Evolutionary conservation across 192 early-diverging fungal genomes (phyloP), one percentile per base, ranked within the genome.

Genomic region (Backusella westeae): DNA sequence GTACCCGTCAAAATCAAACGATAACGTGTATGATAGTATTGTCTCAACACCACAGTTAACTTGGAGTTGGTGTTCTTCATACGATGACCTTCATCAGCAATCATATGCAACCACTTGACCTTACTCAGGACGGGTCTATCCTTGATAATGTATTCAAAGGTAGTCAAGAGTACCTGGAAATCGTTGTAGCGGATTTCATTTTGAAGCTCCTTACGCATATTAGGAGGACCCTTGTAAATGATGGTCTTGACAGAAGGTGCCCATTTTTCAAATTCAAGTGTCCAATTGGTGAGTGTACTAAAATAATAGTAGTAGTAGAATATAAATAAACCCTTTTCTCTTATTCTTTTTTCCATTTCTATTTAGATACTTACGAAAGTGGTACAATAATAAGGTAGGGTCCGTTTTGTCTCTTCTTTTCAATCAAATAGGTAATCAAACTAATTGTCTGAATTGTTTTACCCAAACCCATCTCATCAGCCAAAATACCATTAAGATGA

Each of bases 71-170:
- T 82, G 80, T 98, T 99, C 86, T 99, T 99, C 94, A 99, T 96
- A 72, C 98, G 93, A 83, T 99, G 98, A 74, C 98, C 98, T 82
- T 99, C 98, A 79, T 99, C 98, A 76, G 98, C 96, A 79, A 99
- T 98, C 89, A 97, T 93, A 85, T 98, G 93, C 14, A 98, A 90
- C 98, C 98, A 99, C 81, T 96, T 96, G 76, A 96, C 88, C 81
- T 94, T 96, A 77, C 90, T 87, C 23, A 98, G 85, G n/a, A 95
- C 80, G 1, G 93, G 89, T 67, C 92, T 90, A 76, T 98, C 96
- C 77, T 93, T 94, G 86, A 98, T 98, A 46, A 98, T 92, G 84
- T 95, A 98, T 86, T 99, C 96, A 83, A 93, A 99, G 0, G 98
- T 99, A 12, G 98, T 99, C 76, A 99, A 85, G 15, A 98, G 88